These are phyloP conservation scores for Calcarisporium arbuscula DNA, from an alignment of 2,329 filamentous ascomycete genomes.

Conservation along the genomic window DNA sequence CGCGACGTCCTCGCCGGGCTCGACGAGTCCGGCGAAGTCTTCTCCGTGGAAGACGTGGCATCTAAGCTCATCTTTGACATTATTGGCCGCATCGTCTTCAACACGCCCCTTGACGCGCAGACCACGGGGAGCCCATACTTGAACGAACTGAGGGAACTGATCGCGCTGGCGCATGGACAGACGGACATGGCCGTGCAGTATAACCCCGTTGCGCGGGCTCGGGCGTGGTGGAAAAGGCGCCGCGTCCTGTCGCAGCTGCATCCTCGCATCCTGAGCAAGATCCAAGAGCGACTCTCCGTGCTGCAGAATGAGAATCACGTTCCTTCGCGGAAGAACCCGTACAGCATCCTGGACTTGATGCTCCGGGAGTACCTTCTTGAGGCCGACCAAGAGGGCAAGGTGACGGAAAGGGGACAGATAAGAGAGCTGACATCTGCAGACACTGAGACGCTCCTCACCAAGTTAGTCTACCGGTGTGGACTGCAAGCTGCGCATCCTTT, in stretches of 20 bases:
- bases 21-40: slow-evolving; percentile 10
- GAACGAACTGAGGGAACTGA: slow-evolving; percentile 10
- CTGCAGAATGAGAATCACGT: slow-evolving; percentile 12
- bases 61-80: slow-evolving; percentile 18
- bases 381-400: slow-evolving; percentile 1
- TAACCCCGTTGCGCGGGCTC: slow-evolving; percentile 3
- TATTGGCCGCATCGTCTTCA: slow-evolving; percentile 16
- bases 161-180: background rate
- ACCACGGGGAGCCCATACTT: slow-evolving; percentile 10
- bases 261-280: slow-evolving; percentile 2
- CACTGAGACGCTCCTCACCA: slow-evolving; percentile 14
- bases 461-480: slow-evolving; percentile 4
- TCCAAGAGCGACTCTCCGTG: slow-evolving; percentile 7
- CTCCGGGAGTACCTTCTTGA: slow-evolving; percentile 14
- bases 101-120: slow-evolving; percentile 14
- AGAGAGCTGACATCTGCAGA: slow-evolving; percentile 5
- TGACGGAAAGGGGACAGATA: background rate
- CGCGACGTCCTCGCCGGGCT: slow-evolving; percentile 8
- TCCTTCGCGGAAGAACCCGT: slow-evolving; percentile 11
- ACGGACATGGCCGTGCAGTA: slow-evolving; percentile 3
- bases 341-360: slow-evolving; percentile 17
- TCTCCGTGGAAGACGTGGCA: slow-evolving; percentile 16
- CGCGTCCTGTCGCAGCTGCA: slow-evolving; percentile 3
- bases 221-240: slow-evolving; percentile 1
- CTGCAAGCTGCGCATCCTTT: background rate